A percentile compares a stretch with the other conserved stretches of the same genome.
These are phyloP conservation scores for Cupressus sempervirens DNA, from an alignment of 75 land plant species.

Conservation along the genomic window DNA sequence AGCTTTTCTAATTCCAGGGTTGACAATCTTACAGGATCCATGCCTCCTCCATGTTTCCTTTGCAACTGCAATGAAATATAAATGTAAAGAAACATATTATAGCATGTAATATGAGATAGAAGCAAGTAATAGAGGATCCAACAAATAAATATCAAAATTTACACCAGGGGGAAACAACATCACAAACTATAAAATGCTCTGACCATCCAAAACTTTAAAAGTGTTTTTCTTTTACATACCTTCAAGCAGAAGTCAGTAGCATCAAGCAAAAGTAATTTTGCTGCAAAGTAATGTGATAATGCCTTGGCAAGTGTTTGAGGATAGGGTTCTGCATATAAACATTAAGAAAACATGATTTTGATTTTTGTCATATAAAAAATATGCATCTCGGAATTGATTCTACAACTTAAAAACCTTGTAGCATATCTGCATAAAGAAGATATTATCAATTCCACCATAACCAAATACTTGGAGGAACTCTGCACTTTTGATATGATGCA, in stretches of 20 bases:
- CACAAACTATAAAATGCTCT: not conserved
- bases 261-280: slow-evolving; percentile 33
- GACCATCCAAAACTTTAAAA: not conserved
- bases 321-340: slow-evolving; percentile 26
- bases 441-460: too few relatives aligned
- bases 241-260: slow-evolving; percentile 27
- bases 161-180: not conserved
- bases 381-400: too few relatives aligned
- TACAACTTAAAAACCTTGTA: too few relatives aligned
- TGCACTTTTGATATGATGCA: too few relatives aligned
- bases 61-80: slow-evolving; percentile 38
- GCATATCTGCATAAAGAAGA: too few relatives aligned
- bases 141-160: not conserved
- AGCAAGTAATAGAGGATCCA: not conserved
- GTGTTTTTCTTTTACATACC: slow-evolving; percentile 12
- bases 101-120: not conserved
- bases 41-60: slow-evolving; percentile 58
- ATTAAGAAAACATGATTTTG: not conserved
- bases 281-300: slow-evolving; percentile 32
- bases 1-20: not conserved
- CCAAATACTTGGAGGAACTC: too few relatives aligned
- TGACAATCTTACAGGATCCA: slow-evolving; percentile 9
- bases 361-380: not conserved
- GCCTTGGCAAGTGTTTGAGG: slow-evolving; percentile 41
- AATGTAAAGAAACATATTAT: not conserved